Base-by-base conservation (phyloP, 352 stramenopile genomes). In the Globisporangium nunn region DNA sequence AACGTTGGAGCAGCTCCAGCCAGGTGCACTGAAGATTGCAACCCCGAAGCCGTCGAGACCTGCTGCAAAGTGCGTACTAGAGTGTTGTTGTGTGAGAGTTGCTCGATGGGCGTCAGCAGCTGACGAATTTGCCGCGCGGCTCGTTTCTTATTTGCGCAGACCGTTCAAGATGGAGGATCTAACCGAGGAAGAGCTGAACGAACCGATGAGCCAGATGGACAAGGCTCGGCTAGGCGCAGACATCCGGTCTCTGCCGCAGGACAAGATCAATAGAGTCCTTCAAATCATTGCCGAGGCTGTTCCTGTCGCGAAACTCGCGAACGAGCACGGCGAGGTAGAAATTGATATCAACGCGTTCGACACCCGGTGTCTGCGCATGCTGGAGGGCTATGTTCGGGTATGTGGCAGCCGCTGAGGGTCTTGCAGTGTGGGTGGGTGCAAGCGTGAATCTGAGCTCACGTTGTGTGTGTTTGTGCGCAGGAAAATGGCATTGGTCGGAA, bases 271-370 rank as follows among this genome's bases (percentile, higher is more conserved):
- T 55, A 75, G 85, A 45, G 81, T 95, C 15, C 76, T 95, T 14
- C 85, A 95, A 59, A 93, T 95, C 50, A 95, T 95, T 62, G 77
- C 83, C 4, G 85, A 95, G 58, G 82, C 83, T 37, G 79, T 95
- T 56, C 85, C 83, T n/a, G 77, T 93, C 43, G 75, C 82, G 15
- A 91, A 89, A 33, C 66, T 93, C 39, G 81, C 81, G 10, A 90
- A 93, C 52, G 83, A 91, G 58, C 83, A 88, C 50, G 78, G 89
- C 50, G 85, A 93, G 80, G 78, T 95, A 56, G 85, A 95, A 69
- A 82, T 95, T 72, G 85, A 95, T 51, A 90, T 95, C 66, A 93
- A 93, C 59, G 80, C 82, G 55, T 93, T 95, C 61, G 83, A 93
- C 54, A 93, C 85, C 2, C 66, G 84, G 33, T 93, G 83, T 66